Conservation (phyloP, 495 filamentous ascomycete genomes). For the Daldinia childiae region DNA sequence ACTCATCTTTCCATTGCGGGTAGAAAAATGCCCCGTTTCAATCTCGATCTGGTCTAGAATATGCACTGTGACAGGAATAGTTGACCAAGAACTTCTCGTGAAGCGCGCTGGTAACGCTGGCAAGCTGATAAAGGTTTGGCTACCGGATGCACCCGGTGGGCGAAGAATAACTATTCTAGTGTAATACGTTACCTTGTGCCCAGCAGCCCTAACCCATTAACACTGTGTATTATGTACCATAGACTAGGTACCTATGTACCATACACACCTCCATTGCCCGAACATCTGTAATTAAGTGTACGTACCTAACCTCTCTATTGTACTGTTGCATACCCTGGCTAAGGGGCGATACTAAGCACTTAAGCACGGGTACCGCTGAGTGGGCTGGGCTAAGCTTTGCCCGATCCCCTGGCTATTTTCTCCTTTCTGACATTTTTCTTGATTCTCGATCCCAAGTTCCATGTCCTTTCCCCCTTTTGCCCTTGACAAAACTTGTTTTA, state of each 20-base stretch:
- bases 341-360: slow-evolving; percentile 28
- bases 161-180: background rate
- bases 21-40: slow-evolving; percentile 13
- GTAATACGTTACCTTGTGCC: background rate
- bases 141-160: background rate
- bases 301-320: background rate
- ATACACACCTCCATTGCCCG: too few species aligned
- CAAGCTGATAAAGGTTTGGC: background rate
- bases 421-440: slow-evolving; percentile 49
- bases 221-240: background rate
- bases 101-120: background rate
- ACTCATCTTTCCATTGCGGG: background rate
- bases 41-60: slow-evolving; percentile 30
- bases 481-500: slow-evolving; percentile 46
- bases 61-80: slow-evolving; percentile 32
- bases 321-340: slow-evolving; percentile 21
- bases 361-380: slow-evolving; percentile 17
- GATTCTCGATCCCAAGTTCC: slow-evolving; percentile 46
- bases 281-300: background rate
- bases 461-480: slow-evolving; percentile 35
- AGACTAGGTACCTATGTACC: too few species aligned
- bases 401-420: slow-evolving; percentile 35
- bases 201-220: slow-evolving; percentile 3
- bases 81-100: background rate
- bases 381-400: slow-evolving; percentile 41